Percentiles rank a stretch among this genome's conserved stretches.
These are phyloP conservation scores for Scleroderma bovista DNA, from an alignment of 768 basidiomycete genomes.

Conservation along the genomic window DNA sequence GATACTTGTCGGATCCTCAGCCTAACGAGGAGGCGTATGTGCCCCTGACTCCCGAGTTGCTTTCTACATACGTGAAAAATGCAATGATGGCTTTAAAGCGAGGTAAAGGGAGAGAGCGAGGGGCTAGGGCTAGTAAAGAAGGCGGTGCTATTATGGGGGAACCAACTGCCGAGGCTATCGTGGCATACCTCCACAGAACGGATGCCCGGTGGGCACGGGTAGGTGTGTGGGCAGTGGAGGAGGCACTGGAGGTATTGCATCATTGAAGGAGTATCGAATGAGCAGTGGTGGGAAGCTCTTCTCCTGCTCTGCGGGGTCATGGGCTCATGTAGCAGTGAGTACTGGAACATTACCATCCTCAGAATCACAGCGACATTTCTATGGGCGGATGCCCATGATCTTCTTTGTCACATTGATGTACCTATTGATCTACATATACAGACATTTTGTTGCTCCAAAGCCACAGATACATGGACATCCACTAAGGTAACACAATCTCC, in stretches of 20 bases:
- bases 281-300: too few relatives aligned
- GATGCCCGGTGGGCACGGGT: constrained; percentile 66
- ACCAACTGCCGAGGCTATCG: constrained; percentile 42
- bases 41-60: constrained; percentile 47
- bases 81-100: constrained; percentile 31
- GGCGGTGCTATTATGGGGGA: constrained; percentile 8
- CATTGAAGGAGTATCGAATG: not conserved
- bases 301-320: too few relatives aligned
- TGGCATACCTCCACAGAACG: constrained; percentile 36
- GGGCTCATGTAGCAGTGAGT: too few relatives aligned
- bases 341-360: not conserved
- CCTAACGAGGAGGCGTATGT: constrained; percentile 57
- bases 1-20: constrained; percentile 56
- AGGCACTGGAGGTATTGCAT: constrained; percentile 42
- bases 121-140: constrained; percentile 8
- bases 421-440: not conserved
- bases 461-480: not conserved
- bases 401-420: too few relatives aligned
- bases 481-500: constrained; percentile 40
- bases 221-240: constrained; percentile 59
- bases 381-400: too few relatives aligned
- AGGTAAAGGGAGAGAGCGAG: constrained; percentile 5
- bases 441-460: not conserved
- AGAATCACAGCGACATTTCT: too few relatives aligned
- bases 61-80: constrained; percentile 43